Evolutionary conservation across 2,329 filamentous ascomycete genomes (phyloP), one percentile per base, ranked within the genome.

Genomic region (Cyphellophora europaea): DNA sequence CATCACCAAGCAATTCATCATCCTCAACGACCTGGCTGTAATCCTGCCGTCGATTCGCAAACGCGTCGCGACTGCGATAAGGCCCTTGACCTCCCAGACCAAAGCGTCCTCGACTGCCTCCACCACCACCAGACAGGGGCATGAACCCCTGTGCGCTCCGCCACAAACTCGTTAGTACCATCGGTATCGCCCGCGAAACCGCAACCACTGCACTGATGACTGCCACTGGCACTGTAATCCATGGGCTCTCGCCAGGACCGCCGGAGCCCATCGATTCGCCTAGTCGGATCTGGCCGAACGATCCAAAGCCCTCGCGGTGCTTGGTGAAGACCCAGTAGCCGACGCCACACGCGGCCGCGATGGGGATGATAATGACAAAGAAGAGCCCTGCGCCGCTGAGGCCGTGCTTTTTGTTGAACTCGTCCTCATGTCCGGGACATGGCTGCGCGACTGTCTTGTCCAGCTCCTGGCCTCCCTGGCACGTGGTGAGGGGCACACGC

Each of bases 1-100:
- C 88, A 48, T 95, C 89, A 1, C 91, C 91, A 21, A 98, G 63
- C 48, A 98, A 65, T 65, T 96, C 89, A 32, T 96, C 91, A 54
- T 96, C 91, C 33, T 91, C 83, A 51, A 93, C 87, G 33, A 94
- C 86, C 57, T 96, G 96, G 28, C 38, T 40, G 28, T 47, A 49
- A 57, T 94, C 85, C n/a, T 82, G 80, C 1, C 85, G 82, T 1
- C 85, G 82, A 37, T 87, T 74, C 4, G 87, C 82, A 61, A 98
- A 98, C 42, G 84, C 89, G 52, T 84, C 83, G 40, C 93, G 70
- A 32, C 84, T 93, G 11, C 87, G 91, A 56, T 93, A 98, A 37
- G 80, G 77, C 23, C 61, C 61, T 21, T 73, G 72, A 3, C 73
- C 71, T n/a, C 61, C 61, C 11, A 57, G 46, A 12, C 58, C 52